Conservation (phyloP, 202 grass and related monocot genomes). For the Panicum virgatum region DNA sequence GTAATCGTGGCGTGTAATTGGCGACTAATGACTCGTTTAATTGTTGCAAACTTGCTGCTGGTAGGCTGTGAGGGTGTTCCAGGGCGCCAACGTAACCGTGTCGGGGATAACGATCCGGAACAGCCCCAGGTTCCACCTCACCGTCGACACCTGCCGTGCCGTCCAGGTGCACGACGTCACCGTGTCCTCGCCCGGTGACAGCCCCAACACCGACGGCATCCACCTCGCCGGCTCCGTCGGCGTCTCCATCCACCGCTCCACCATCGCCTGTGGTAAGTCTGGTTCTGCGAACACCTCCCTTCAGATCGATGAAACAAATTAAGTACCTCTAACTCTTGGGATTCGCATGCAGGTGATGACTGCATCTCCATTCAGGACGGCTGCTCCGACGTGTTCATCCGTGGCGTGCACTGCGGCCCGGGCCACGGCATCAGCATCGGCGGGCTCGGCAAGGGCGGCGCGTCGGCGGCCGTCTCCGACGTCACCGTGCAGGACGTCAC, state of each 20-base stretch:
- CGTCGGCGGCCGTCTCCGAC: slow-evolving; percentile 41
- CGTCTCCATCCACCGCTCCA: slow-evolving; percentile 52
- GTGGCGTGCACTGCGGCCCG: slow-evolving; percentile 54
- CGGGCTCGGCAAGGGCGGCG: slow-evolving; percentile 64
- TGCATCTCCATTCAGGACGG: slow-evolving; percentile 75
- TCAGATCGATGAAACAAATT: too few species aligned
- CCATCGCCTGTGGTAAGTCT: slow-evolving; percentile 46
- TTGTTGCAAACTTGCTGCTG: too few species aligned
- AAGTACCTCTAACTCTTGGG: background rate
- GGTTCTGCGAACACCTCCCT: background rate
- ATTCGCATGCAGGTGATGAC: slow-evolving; percentile 56
- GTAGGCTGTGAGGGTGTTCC: slow-evolving; percentile 62
- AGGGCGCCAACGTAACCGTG: slow-evolving; percentile 53
- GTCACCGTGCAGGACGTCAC: slow-evolving; percentile 49
- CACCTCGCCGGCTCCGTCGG: slow-evolving; percentile 55
- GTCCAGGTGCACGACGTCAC: slow-evolving; percentile 52
- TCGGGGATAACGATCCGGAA: slow-evolving; percentile 65
- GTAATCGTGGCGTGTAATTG: too few species aligned
- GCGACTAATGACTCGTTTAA: too few species aligned
- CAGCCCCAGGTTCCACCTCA: slow-evolving; percentile 63
- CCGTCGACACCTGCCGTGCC: slow-evolving; percentile 53
- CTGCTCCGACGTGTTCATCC: slow-evolving; percentile 53
- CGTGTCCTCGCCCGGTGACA: slow-evolving; percentile 59
- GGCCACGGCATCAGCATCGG: slow-evolving; percentile 80
- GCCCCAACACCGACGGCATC: slow-evolving; percentile 78